Evolutionary conservation across 1,284 basidiomycete genomes (phyloP), one percentile per base, ranked within the genome.

Genomic region (Microbotryum violaceum): DNA sequence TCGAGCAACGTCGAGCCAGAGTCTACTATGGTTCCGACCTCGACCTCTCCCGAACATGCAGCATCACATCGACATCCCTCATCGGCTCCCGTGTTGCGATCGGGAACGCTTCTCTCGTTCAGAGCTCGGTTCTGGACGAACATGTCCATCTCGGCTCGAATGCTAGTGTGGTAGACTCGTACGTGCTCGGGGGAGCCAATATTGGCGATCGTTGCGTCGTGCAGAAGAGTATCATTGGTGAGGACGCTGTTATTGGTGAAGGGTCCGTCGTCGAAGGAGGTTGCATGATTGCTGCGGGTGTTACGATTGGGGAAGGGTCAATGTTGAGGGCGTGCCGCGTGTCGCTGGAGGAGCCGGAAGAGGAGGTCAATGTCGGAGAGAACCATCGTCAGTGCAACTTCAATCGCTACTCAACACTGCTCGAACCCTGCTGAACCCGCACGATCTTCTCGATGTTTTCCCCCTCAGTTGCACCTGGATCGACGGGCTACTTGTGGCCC

Each of bases 1-100:
- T 92, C 73, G 89, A 92, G 72, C 84, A 91, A 70, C 81, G 86
- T 49, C 82, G 86, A 42, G 90, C 89, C 6, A 89, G 91, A 75
- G 84, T 86, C 68, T 97, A 97, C 75, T 82, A 92, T 61, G 83
- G 91, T 16, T 83, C 84, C 68, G 85, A 48, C 4, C 45, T 58
- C 55, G 57, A 54, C 58, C 66, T 87, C 82, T 55, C 63, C 85
- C 81, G 90, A 68, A 75, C 64, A 23, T 90, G 88, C 71, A 86
- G 85, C 68, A 81, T 96, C 49, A 89, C 89, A 20, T 83, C 83
- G 58, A 87, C 90, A 73, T 87, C 87, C 20, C 81, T 90, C 62
- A 85, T 97, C 66, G 91, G 91, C 27, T 80, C 85, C 9, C 80
- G 81, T 29, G 84, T 85, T 12, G 79, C 78, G 53, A 79, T 92